phyloP scores from a whole-genome alignment of 2,329 filamentous ascomycete species.

The Cladosporium sp. region DNA sequence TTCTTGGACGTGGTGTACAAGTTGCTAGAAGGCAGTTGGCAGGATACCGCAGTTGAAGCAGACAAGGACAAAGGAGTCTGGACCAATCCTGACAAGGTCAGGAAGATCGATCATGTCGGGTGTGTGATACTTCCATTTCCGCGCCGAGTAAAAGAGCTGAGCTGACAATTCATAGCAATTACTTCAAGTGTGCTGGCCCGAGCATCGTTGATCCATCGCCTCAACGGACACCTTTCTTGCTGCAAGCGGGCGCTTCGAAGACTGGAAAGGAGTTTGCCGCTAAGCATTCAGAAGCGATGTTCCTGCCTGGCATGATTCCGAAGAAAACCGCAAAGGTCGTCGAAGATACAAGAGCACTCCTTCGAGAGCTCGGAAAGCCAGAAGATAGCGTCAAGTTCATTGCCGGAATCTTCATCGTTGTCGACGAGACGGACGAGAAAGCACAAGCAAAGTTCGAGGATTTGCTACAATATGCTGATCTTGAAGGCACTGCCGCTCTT shows the following conservation, averaged over 20 bases:
- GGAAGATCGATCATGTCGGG: conserved; percentile 42
- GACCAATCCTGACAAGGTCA: conserved; percentile 52
- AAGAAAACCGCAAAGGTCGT: conserved; percentile 40
- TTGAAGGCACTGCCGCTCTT: conserved; percentile 41
- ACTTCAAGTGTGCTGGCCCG: conserved; percentile 42
- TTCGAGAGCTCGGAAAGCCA: conserved; percentile 36
- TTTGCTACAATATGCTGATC: conserved; percentile 40
- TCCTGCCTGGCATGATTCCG: conserved; percentile 42
- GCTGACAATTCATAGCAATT: conserved; percentile 22
- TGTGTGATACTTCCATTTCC: not conserved
- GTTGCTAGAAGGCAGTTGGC: conserved; percentile 29
- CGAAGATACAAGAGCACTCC: conserved; percentile 38
- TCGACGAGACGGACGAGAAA: conserved; percentile 42
- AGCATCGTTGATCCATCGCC: conserved; percentile 53
- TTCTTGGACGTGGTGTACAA: conserved; percentile 35
- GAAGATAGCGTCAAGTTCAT: conserved; percentile 41
- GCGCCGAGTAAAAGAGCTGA: not conserved
- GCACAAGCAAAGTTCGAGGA: conserved; percentile 42
- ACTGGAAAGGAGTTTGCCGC: conserved; percentile 45
- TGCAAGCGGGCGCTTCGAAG: conserved; percentile 47
- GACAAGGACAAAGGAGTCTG: conserved; percentile 58
- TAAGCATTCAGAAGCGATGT: conserved; percentile 44
- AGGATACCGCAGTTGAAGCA: conserved; percentile 37
- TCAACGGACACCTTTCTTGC: conserved; percentile 54
- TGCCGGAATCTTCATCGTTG: conserved; percentile 41